Evolutionary conservation across 192 early-diverging fungal genomes (phyloP).

Genomic region (Dissophora globulifera): DNA sequence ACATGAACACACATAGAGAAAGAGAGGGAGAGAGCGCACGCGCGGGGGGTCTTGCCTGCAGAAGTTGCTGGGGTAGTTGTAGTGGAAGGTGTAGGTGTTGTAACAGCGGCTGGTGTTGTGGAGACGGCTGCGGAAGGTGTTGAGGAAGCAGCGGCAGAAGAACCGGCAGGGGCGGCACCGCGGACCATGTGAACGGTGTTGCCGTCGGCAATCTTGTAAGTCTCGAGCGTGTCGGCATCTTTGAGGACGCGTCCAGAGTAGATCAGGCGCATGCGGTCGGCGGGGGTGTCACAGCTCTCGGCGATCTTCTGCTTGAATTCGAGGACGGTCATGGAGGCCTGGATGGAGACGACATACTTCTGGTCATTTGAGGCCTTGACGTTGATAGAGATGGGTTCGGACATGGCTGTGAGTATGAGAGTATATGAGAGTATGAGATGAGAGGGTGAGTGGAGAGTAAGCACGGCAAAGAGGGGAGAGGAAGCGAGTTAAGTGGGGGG

Average conservation of each 20-base stretch:
- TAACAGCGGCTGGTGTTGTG: slow-evolving; percentile 44
- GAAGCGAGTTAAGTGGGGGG: no score
- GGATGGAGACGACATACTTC: slow-evolving; percentile 73
- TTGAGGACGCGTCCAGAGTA: slow-evolving; percentile 95
- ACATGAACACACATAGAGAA: neutral
- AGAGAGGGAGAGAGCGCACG: neutral
- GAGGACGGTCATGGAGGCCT: slow-evolving; percentile 69
- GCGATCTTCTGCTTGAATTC: slow-evolving; percentile 84
- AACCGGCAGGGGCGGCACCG: slow-evolving; percentile 61
- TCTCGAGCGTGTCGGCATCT: slow-evolving; percentile 79
- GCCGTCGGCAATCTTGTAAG: slow-evolving; percentile 87
- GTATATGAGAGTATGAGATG: slow-evolving; percentile 6
- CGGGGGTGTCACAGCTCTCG: slow-evolving; percentile 68
- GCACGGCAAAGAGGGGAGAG: no score
- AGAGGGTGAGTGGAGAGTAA: slow-evolving; percentile 1
- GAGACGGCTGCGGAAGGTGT: slow-evolving; percentile 44
- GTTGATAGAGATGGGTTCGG: slow-evolving; percentile 70
- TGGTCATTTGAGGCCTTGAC: slow-evolving; percentile 81
- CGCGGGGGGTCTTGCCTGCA: no score
- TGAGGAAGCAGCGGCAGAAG: slow-evolving; percentile 50
- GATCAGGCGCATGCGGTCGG: slow-evolving; percentile 85
- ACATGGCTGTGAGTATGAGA: slow-evolving; percentile 55
- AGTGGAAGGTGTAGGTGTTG: slow-evolving; percentile 38
- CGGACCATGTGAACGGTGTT: slow-evolving; percentile 95
- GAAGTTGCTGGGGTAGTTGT: slow-evolving; percentile 17